Evolutionary conservation across 495 filamentous ascomycete species (phyloP).

Genomic region (Daldinia bambusicola): DNA sequence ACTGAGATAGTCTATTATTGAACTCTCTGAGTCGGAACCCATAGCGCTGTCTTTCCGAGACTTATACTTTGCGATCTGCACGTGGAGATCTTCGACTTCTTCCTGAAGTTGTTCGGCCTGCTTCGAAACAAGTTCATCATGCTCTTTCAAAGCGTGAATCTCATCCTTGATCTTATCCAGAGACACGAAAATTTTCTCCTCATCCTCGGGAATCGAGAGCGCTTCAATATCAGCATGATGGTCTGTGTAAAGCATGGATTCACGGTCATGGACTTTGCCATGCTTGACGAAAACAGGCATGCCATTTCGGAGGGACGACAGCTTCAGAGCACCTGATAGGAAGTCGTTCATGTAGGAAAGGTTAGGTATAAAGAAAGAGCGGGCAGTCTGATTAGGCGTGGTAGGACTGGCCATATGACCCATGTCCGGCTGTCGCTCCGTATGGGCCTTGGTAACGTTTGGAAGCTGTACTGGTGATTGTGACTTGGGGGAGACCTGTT

Average conservation of each 20-base stretch:
- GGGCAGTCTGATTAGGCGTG: conserved; percentile 51
- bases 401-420: conserved; percentile 15
- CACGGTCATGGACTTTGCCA: conserved; percentile 49
- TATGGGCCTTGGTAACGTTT: conserved; percentile 31
- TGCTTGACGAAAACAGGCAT: conserved; percentile 59
- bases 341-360: conserved; percentile 60
- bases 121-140: conserved; percentile 59
- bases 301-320: conserved; percentile 57
- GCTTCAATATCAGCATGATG: conserved; percentile 54
- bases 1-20: conserved; percentile 50
- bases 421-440: conserved; percentile 29
- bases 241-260: conserved; percentile 41
- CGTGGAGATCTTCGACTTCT: conserved; percentile 56
- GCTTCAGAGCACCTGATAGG: conserved; percentile 56
- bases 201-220: conserved; percentile 55
- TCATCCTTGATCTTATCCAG: conserved; percentile 66
- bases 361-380: conserved; percentile 58
- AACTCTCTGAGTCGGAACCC: conserved; percentile 58
- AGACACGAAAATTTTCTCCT: conserved; percentile 62
- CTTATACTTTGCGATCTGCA: conserved; percentile 54
- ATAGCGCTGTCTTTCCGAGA: conserved; percentile 57
- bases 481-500: conserved; percentile 39
- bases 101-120: conserved; percentile 60
- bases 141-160: conserved; percentile 59
- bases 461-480: conserved; percentile 26